These are phyloP conservation scores for Pseudozyma tsukubaensis DNA, from an alignment of 1,284 basidiomycete species.

Conservation along the genomic window DNA sequence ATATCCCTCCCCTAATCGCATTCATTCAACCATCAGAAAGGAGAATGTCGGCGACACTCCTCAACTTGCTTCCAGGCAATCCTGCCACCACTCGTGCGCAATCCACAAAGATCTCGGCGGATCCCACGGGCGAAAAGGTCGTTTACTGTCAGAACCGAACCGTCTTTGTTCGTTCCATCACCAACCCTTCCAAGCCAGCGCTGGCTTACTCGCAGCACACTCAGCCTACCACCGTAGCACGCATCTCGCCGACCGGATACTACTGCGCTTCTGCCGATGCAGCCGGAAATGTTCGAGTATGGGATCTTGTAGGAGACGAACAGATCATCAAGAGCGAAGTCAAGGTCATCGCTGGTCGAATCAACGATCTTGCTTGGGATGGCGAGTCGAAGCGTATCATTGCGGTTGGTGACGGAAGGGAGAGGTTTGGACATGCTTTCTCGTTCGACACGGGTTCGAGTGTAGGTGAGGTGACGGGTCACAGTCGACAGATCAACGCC, in stretches of 20 bases:
- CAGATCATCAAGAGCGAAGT: constrained; percentile 78
- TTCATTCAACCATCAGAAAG: background rate
- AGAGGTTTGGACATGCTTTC: constrained; percentile 73
- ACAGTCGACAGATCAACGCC: constrained; percentile 92
- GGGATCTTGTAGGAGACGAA: constrained; percentile 92
- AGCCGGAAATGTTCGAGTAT: constrained; percentile 76
- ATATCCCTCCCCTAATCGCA: background rate
- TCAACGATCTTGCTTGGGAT: constrained; percentile 97
- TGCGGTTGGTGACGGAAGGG: constrained; percentile 93
- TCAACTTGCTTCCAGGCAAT: constrained; percentile 51
- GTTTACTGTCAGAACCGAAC: constrained; percentile 87
- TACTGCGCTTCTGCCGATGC: constrained; percentile 82
- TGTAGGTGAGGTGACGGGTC: constrained; percentile 92
- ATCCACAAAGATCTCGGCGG: constrained; percentile 81
- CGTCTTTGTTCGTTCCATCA: constrained; percentile 72
- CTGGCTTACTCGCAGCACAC: constrained; percentile 81
- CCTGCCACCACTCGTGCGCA: constrained; percentile 73
- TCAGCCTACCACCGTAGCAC: constrained; percentile 86
- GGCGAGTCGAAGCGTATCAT: constrained; percentile 91
- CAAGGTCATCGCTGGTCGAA: constrained; percentile 81
- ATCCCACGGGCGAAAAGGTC: constrained; percentile 78
- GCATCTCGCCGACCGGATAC: constrained; percentile 91
- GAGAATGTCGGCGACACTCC: constrained; percentile 50
- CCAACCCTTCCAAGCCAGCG: constrained; percentile 69
- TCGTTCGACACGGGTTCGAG: constrained; percentile 78